Evolutionary conservation across 129 eudicot genomes (phyloP).

Genomic region (Helichrysum umbraculigerum): DNA sequence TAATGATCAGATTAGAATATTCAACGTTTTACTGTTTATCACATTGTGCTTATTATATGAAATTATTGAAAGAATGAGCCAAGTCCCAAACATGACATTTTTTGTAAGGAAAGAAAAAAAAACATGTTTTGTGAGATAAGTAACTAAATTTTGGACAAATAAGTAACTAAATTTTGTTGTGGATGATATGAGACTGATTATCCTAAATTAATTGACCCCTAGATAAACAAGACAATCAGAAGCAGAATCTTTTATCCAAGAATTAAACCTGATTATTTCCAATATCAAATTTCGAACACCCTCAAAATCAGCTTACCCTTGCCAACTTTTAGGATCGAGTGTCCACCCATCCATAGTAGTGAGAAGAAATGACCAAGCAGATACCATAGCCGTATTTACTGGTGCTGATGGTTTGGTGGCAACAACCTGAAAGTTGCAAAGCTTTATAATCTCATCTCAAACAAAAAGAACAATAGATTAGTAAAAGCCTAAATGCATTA

Average conservation of each 20-base stretch:
- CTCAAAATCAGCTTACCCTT: conserved; percentile 56
- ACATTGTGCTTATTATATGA: background rate
- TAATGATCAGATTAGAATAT: background rate
- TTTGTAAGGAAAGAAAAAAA: background rate
- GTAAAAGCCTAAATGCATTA: background rate
- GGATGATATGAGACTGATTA: too few species aligned
- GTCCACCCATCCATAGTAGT: conserved; percentile 65
- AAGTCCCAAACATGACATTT: background rate
- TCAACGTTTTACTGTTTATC: background rate
- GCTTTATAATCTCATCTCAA: conserved; percentile 7
- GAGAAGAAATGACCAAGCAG: conserved; percentile 92
- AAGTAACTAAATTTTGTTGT: background rate
- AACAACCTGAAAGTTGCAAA: conserved; percentile 56
- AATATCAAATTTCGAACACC: background rate
- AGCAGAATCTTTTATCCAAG: background rate
- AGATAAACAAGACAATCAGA: background rate
- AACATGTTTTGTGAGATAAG: background rate
- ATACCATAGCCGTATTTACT: conserved; percentile 67
- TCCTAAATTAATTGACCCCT: background rate
- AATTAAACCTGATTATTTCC: background rate
- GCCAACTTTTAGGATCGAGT: conserved; percentile 72
- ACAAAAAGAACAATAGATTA: background rate
- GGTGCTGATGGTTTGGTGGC: conserved; percentile 71
- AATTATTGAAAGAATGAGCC: background rate
- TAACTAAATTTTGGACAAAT: background rate